A percentile compares a stretch with the other conserved stretches of the same genome.
These are phyloP conservation scores for Candida golubevii DNA, from an alignment of 805 yeast genomes.

Conservation along the genomic window DNA sequence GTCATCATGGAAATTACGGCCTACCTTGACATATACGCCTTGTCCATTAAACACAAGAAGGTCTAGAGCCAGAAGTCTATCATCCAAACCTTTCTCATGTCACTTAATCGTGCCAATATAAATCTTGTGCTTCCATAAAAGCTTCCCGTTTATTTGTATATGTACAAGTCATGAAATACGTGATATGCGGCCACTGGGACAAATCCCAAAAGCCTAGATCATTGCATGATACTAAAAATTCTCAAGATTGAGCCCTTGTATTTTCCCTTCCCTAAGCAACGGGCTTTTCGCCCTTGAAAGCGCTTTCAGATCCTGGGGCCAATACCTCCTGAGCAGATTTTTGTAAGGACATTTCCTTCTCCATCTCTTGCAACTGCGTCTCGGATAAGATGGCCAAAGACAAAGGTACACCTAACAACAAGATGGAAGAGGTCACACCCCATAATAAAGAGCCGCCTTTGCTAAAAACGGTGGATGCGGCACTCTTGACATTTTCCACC, in stretches of 20 bases:
- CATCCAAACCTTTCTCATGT: no score
- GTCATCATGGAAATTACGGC: conserved; percentile 75
- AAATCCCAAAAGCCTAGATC: background rate
- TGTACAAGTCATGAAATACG: conserved; percentile 21
- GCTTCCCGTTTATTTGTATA: conserved; percentile 9
- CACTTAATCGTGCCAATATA: background rate
- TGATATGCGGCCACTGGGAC: conserved; percentile 3
- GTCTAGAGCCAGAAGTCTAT: conserved; percentile 17
- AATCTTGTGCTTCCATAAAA: no score
- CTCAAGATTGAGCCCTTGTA: background rate
- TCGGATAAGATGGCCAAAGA: conserved; percentile 86
- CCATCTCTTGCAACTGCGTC: conserved; percentile 91
- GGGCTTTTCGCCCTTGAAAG: conserved; percentile 31
- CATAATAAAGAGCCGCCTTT: conserved; percentile 77
- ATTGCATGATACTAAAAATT: conserved; percentile 10
- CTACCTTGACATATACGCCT: conserved; percentile 80
- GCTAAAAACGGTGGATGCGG: conserved; percentile 42
- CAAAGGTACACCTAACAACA: conserved; percentile 89
- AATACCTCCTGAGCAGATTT: conserved; percentile 71
- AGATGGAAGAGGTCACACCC: conserved; percentile 77
- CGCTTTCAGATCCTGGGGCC: conserved; percentile 61
- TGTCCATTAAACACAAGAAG: conserved; percentile 76
- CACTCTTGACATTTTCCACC: conserved; percentile 21
- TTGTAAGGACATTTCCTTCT: conserved; percentile 81
- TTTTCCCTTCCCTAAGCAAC: conserved; percentile 14